Evolutionary conservation across 768 basidiomycete species (phyloP), one percentile per base, ranked within the genome.

Genomic region (Rossbeevera mucosa): DNA sequence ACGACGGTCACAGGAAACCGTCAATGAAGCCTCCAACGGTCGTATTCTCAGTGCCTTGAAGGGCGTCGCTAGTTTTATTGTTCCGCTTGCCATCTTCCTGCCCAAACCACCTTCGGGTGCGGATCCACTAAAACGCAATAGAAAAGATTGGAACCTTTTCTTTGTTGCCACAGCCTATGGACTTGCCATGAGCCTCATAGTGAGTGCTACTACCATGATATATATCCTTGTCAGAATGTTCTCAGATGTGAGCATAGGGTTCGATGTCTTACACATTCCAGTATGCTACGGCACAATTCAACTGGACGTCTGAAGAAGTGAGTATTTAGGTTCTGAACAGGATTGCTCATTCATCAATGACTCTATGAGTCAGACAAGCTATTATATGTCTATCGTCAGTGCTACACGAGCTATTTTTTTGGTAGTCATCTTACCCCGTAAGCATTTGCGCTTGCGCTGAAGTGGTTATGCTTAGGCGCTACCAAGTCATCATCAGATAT

Each of bases 271-370:
- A 76, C 58, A 81, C 80, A 56, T 78, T 89, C 52, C 85, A 88
- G 58, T 91, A 85, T 64, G 80, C 81, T 2, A 73, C 78, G 8
- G 68, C 74, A 0, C 74, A 71, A 3, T 91, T 86, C 64, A 73
- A 76, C 3, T 91, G 88, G 89, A 76, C 68, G 24, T 74, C 88
- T 20, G 83, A 86, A 71, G 72, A 68, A 50, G 86, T 87, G 57
- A 30, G 78, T 61, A 5, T 30, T 41, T 26, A n/a, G 11, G 21
- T 50, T 8, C 18, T 18, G 29, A 33, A 20, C 21, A 16, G 20
- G n/a, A 53, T 42, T 24, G 36, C n/a, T 36, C 18, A 0, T 44
- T 28, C 21, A 24, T 44, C 53, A 47, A 49, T 50, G 16, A 40
- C n/a, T n/a, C n/a, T 9, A 5, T 40, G 12, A 25, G 43, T 24